Base-by-base conservation (phyloP, 176 grass and related monocot genomes). In the Guadua angustifolia region DNA sequence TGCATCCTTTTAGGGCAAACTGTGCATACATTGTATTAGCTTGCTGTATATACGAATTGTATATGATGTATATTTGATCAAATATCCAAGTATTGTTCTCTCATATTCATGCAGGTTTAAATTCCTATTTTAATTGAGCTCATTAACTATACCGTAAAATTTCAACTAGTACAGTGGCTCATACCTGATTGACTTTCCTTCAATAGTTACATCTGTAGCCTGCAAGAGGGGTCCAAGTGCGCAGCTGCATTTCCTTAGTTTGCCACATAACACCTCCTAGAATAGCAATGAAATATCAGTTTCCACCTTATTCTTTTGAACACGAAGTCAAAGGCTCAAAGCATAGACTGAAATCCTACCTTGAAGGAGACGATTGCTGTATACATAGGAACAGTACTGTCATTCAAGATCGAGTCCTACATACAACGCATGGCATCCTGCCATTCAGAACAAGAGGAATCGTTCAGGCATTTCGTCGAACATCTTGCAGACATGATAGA, bases 121-220 rank as follows among this genome's bases (percentile, higher is more conserved):
- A 3, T 43, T 61, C 21, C 21, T 42, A 17, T 77, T 22, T 44
- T 14, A 71, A 32, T 71, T 46, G 52, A 59, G 66, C 3, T 64
- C 25, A 74, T 83, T 36, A 63, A 14, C 11, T 22, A 52, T 55
- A 63, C 11, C 50, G 33, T 26, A 69, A 80, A 69, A 35, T 26
- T 79, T 40, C n/a, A 5, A 29, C 38, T 55, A 45, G 5, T 33
- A 52, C 14, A 26, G 22, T 53, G 26, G 6, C 29, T 29, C 75
- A 72, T 81, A 81, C 59, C 76, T 86, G 71, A 60, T 32, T 80
- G 58, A 17, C 5, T 80, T 61, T 4, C 8, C 8, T 62, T 40
- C 40, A 29, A 22, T 45, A 13, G 5, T 6, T 18, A 74, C 9
- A 14, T 18, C 49, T 56, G 43, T 59, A 33, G 42, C 83, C 17